Base-by-base conservation (phyloP, 192 early-diverging fungal genomes). In the Paraglomus occultum region DNA sequence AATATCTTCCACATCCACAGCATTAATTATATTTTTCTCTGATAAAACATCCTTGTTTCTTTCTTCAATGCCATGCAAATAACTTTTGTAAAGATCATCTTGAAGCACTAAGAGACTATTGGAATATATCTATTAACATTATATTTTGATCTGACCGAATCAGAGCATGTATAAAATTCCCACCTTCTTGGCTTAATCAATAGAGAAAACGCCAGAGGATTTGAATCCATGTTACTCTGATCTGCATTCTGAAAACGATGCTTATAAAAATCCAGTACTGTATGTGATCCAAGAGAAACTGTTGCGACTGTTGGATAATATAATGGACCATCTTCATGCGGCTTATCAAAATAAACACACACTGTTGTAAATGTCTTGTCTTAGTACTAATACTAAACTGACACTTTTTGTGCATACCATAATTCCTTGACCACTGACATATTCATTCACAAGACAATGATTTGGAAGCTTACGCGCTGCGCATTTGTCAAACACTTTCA, bases 231-330 rank as follows among this genome's bases (percentile, higher is more conserved):
- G 17, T n/a, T 62, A 48, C 39, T 46, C 10, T 12, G 48, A 46
- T 17, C 10, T 22, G 23, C n/a, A 47, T 39, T 47, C 18, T 20
- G 39, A 1, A 23, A 39, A 18, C 38, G 15, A 38, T 68, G 60
- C 7, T 64, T 72, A 58, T 76, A 79, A 53, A 84, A 84, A 40
- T 84, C 73, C 31, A 84, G 74, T 12, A 84, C 47, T 8, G 75
- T 76, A 54, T 82, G 79, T 5, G 83, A 79, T 7, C 71, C 74
- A 2, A 84, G 48, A 3, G 83, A 76, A 1, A 84, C 46, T 14
- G 83, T 84, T 7, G 81, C 80, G 0, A 84, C 83, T 15, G 76
- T 80, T 8, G 83, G 83, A 11, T 79, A 60, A 48, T 84, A 84
- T 6, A 80, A 71, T 6, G 83, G 83, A 11, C 83, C 83, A 38